phyloP scores from a whole-genome alignment of 116 monocot genomes.

The Posidonia oceanica region DNA sequence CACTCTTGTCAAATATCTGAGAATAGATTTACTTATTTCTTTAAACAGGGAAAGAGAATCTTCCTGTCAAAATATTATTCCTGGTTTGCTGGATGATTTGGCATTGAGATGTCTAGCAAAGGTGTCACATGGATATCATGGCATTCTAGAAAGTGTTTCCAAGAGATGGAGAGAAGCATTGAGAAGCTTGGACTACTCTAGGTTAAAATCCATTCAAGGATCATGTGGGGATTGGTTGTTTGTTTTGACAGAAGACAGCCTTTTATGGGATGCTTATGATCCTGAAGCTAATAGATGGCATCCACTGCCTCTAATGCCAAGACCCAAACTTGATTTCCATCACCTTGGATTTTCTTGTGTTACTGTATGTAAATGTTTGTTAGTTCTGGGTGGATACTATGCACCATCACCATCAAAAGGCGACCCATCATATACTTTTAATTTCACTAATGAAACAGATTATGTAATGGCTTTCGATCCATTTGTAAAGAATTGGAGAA shows the following conservation, averaged over 20 bases:
- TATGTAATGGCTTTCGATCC: constrained; percentile 33
- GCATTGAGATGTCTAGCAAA: constrained; percentile 35
- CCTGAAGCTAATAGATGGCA: constrained; percentile 44
- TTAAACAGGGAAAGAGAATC: background rate
- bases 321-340: background rate
- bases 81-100: constrained; percentile 44
- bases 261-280: constrained; percentile 42
- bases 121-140: constrained; percentile 50
- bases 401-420: too few relatives aligned
- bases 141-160: constrained; percentile 42
- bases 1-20: too few relatives aligned
- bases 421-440: background rate
- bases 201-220: constrained; percentile 22
- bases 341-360: constrained; percentile 28
- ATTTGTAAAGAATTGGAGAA: constrained; percentile 26
- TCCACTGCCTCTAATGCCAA: constrained; percentile 21
- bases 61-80: constrained; percentile 21
- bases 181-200: constrained; percentile 24
- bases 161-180: constrained; percentile 34
- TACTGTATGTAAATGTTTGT: constrained; percentile 16
- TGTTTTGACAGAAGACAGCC: constrained; percentile 8
- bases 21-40: too few relatives aligned
- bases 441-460: constrained; percentile 6
- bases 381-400: constrained; percentile 35
- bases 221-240: constrained; percentile 43